Percentiles rank a stretch among this genome's conserved stretches.
Evolutionary conservation across 2,329 filamentous ascomycete species (phyloP).

Genomic region (Apiospora malaysiana): DNA sequence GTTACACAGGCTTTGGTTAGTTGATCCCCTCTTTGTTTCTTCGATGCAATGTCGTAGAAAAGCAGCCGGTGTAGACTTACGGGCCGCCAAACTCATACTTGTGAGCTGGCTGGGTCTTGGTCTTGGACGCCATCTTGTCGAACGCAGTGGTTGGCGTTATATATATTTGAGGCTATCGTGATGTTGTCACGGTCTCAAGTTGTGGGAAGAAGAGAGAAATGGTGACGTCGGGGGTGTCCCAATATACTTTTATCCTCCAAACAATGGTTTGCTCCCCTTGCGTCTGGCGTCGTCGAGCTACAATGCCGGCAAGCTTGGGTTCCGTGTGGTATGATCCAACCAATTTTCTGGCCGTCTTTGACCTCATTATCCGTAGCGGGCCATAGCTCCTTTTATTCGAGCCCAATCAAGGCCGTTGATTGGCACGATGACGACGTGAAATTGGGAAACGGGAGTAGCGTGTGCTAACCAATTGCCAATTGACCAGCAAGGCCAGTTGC

Average conservation of each 20-base stretch:
- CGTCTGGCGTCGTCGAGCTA: slow-evolving; percentile 7
- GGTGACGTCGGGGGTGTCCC: background rate
- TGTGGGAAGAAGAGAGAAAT: slow-evolving; percentile 12
- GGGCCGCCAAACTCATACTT: slow-evolving; percentile 55
- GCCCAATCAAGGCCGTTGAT: slow-evolving; percentile 1
- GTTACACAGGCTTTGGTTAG: slow-evolving; percentile 21
- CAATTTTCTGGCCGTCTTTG: slow-evolving; percentile 18
- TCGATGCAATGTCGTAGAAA: too few species aligned
- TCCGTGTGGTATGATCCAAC: slow-evolving; percentile 30
- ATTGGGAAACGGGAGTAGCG: background rate
- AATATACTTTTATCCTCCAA: slow-evolving; percentile 2
- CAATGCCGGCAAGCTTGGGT: slow-evolving; percentile 25
- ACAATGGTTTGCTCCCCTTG: background rate
- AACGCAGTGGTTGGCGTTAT: background rate
- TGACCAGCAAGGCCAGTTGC: too few species aligned
- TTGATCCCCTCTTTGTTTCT: background rate
- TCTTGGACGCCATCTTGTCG: slow-evolving; percentile 46
- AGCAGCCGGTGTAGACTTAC: slow-evolving; percentile 39
- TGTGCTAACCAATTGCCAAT: background rate
- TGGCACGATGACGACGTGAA: slow-evolving; percentile 17
- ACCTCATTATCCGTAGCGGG: slow-evolving; percentile 24
- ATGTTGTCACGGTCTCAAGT: background rate
- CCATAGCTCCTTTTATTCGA: slow-evolving; percentile 6
- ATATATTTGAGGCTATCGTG: background rate
- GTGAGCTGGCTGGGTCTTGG: slow-evolving; percentile 28